Base-by-base conservation (phyloP, 1,284 basidiomycete species). In the Trichosporon ovoides region DNA sequence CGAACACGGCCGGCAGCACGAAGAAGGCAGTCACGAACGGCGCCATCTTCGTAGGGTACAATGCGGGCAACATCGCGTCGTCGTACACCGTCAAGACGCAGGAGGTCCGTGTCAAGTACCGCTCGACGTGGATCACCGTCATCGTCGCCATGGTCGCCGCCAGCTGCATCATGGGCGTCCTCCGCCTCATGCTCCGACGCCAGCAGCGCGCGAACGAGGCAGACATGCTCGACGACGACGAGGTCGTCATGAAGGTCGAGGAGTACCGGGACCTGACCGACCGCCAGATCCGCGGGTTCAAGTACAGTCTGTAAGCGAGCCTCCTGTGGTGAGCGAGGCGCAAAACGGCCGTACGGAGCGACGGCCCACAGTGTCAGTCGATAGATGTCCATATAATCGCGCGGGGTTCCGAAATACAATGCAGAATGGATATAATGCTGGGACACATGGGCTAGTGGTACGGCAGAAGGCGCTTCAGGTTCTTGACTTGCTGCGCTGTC, bases 121-220 rank as follows among this genome's bases (percentile, higher is more conserved):
- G 77, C 12, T 72, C 72, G 19, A 79, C 80, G 2, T 81, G 80
- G 77, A 79, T 80, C 58, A 67, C 76, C 18, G 72, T 81, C 43
- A 74, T 80, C 49, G 75, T 77, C 16, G 63, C 63, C 33, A 78
- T 78, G 77, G 68, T 59, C 4, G 72, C 68, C 52, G 67, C 73
- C 7, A 65, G 66, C 6, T 18, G 68, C 19, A 55, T 63, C 33
- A 72, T 73, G 2, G 52, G 78, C n/a, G 35, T 74, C 12, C 63
- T 80, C 2, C 68, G 78, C 18, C 55, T 64, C 28, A 38, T 74
- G 19, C 70, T 74, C 56, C 57, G 59, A 10, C 58, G 67, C 6
- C 77, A 79, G 63, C 80, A 80, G 12, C 46, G 37, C 18, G 53
- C 52, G 10, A 37, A 50, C 18, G 57, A 48, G 14, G 28, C 43